These are phyloP conservation scores for Alternaria ventricosa DNA, from an alignment of 2,329 filamentous ascomycete genomes.

Conservation along the genomic window DNA sequence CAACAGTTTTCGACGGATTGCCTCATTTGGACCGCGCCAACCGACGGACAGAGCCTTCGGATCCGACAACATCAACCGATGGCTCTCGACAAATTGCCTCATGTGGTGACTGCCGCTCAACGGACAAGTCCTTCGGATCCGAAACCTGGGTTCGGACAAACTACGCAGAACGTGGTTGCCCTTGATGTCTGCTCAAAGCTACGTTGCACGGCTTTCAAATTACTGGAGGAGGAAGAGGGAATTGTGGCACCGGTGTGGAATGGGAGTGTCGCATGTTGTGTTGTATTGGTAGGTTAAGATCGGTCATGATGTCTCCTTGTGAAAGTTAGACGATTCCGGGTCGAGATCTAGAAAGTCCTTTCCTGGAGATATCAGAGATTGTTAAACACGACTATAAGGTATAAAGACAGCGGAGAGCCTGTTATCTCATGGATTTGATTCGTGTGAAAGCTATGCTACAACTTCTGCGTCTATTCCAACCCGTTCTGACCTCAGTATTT, in stretches of 20 bases:
- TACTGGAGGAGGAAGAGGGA: not conserved
- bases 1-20: no score
- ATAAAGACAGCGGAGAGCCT: not conserved
- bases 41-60: no score
- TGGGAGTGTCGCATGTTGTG: not conserved
- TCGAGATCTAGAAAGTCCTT: not conserved
- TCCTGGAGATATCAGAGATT: not conserved
- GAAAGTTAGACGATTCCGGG: not conserved
- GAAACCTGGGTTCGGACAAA: not conserved
- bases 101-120: not conserved
- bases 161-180: not conserved
- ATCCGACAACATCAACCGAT: no score
- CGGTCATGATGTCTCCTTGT: not conserved
- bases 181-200: no score
- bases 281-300: accelerated
- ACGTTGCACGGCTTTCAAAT: accelerated
- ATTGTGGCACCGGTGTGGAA: not conserved
- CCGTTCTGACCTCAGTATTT: not conserved
- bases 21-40: no score
- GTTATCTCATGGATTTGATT: not conserved
- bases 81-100: no score
- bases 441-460: not conserved
- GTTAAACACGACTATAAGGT: accelerated
- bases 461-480: not conserved
- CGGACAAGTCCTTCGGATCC: not conserved